Conservation (phyloP, 2,329 filamentous ascomycete species). For the Aureobasidium sp. region DNA sequence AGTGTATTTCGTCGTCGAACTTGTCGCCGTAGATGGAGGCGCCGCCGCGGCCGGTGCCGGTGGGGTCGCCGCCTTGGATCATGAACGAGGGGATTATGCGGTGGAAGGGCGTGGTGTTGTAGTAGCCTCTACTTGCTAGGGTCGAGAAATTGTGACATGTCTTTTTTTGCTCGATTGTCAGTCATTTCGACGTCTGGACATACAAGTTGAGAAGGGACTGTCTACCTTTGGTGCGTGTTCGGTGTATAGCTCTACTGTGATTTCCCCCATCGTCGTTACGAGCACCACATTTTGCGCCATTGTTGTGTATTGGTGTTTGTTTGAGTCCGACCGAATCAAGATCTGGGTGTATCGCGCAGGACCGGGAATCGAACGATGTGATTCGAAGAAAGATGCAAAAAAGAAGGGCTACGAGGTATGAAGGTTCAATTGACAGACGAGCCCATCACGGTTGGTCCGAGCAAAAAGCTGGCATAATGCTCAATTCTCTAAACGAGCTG, state of each 20-base stretch:
- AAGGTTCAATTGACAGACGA: background rate
- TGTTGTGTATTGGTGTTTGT: background rate
- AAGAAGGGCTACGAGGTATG: background rate
- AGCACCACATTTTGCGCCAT: constrained; percentile 75
- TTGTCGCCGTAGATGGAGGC: constrained; percentile 84
- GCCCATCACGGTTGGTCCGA: constrained; percentile 1
- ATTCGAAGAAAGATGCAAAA: background rate
- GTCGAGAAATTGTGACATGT: constrained; percentile 58
- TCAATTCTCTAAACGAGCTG: background rate
- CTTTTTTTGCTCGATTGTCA: background rate
- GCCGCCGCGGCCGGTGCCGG: constrained; percentile 84
- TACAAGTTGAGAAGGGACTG: no score
- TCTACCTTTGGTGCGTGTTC: constrained; percentile 66
- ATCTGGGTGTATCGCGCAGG: no score
- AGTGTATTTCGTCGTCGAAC: constrained; percentile 84
- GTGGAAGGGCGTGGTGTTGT: constrained; percentile 79
- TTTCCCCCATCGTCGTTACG: constrained; percentile 78
- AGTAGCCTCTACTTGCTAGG: constrained; percentile 76
- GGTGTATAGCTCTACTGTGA: constrained; percentile 84
- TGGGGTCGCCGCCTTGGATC: constrained; percentile 86
- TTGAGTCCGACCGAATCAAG: background rate
- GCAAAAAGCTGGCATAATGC: background rate
- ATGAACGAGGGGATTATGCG: constrained; percentile 95
- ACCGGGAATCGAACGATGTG: no score
- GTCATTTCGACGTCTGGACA: no score